Evolutionary conservation across 2,329 filamentous ascomycete species (phyloP).

Genomic region (Neophaeococcomyces aloes): DNA sequence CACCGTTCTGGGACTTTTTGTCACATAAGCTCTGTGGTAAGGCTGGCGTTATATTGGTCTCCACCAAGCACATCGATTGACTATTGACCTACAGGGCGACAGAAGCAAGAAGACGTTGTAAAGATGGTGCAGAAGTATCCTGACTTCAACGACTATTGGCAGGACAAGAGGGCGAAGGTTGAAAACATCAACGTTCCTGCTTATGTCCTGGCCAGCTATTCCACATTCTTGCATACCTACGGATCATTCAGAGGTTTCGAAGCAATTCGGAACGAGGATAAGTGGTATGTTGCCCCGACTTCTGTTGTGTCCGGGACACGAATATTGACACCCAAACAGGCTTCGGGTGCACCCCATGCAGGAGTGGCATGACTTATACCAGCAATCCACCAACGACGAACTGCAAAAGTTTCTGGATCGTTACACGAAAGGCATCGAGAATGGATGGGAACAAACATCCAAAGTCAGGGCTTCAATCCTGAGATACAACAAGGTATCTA

Average conservation of each 20-base stretch:
- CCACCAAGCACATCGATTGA: no score
- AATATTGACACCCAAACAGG: slow-evolving; percentile 20
- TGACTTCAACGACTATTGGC: slow-evolving; percentile 18
- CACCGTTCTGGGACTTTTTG: no score
- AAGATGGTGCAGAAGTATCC: slow-evolving; percentile 31
- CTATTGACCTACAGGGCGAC: no score
- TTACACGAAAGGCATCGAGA: slow-evolving; percentile 35
- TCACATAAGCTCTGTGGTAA: no score
- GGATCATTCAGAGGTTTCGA: slow-evolving; percentile 31
- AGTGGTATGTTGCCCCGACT: no score
- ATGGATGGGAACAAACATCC: slow-evolving; percentile 39
- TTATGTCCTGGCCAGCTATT: slow-evolving; percentile 29
- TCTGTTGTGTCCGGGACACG: no score
- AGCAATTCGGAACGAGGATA: slow-evolving; percentile 30
- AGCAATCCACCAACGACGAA: slow-evolving; percentile 27
- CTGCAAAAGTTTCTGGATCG: slow-evolving; percentile 37
- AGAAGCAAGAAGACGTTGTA: no score
- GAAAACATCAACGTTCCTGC: slow-evolving; percentile 26
- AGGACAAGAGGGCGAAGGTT: slow-evolving; percentile 18
- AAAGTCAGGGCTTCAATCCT: slow-evolving; percentile 27
- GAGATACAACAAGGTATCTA: slow-evolving; percentile 26
- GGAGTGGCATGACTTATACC: no score
- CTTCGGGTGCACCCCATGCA: no score
- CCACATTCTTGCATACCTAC: slow-evolving; percentile 29
- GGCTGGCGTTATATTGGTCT: no score